These are phyloP conservation scores for Termitomyces sp. DNA, from an alignment of 768 basidiomycete genomes.

Conservation along the genomic window DNA sequence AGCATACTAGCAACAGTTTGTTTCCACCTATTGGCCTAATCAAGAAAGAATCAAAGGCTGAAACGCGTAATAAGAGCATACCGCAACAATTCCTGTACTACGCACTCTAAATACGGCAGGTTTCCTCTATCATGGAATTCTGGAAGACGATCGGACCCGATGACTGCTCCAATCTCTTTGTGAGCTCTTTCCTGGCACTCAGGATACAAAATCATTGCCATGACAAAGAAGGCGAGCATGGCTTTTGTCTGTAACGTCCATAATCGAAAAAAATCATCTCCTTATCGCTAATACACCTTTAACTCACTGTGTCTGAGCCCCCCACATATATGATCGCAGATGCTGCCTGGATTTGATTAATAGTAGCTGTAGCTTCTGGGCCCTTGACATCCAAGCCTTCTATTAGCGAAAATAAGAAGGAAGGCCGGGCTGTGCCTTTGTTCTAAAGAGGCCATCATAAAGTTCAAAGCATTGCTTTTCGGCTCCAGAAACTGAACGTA, in stretches of 20 bases:
- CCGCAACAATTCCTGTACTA: slow-evolving; percentile 12
- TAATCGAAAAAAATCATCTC: neutral
- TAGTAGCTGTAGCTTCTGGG: neutral
- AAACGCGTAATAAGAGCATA: neutral
- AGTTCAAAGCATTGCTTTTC: neutral
- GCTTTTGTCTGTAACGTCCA: slow-evolving; percentile 15
- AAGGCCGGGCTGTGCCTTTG: slow-evolving; percentile 10
- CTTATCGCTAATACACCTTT: neutral
- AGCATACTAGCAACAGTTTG: neutral
- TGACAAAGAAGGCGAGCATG: slow-evolving; percentile 17
- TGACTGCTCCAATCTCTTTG: slow-evolving; percentile 21
- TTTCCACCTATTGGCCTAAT: neutral
- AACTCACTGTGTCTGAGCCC: slow-evolving; percentile 14
- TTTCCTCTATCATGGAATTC: slow-evolving; percentile 13
- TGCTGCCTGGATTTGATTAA: slow-evolving; percentile 5
- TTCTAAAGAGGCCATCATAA: neutral
- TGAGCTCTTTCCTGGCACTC: slow-evolving; percentile 22
- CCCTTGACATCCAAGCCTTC: neutral
- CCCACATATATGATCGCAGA: slow-evolving; percentile 6
- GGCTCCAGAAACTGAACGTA: neutral
- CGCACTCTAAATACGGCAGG: slow-evolving; percentile 18
- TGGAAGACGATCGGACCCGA: slow-evolving; percentile 21
- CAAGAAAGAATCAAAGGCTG: neutral
- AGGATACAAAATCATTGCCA: slow-evolving; percentile 23
- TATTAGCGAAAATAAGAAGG: slow-evolving; percentile 10